Conservation (phyloP, 345 rosid genomes). For the Brassica nigra region DNA sequence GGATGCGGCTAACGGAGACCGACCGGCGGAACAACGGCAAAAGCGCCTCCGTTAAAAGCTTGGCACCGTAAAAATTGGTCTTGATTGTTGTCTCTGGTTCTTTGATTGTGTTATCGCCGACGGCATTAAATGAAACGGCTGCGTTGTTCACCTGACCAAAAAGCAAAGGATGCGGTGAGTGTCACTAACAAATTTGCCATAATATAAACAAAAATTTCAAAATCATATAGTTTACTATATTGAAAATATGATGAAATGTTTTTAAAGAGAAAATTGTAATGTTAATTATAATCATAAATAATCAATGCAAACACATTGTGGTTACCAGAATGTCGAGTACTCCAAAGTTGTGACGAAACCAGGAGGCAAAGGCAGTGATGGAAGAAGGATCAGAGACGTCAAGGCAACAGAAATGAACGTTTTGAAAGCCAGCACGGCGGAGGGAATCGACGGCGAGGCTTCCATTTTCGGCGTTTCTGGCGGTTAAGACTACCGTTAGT, state of each 20-base stretch:
- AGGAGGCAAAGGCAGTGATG: constrained; percentile 55
- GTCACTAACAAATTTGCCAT: background rate
- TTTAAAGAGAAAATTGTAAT: background rate
- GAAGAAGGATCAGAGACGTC: constrained; percentile 70
- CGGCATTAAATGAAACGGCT: constrained; percentile 70
- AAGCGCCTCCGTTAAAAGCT: constrained; percentile 61
- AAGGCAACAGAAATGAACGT: constrained; percentile 51
- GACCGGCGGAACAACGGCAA: constrained; percentile 72
- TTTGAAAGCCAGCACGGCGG: constrained; percentile 40
- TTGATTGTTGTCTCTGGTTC: constrained; percentile 67
- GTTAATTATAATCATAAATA: background rate
- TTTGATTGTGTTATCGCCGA: constrained; percentile 62
- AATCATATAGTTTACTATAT: background rate
- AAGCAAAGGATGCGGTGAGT: background rate
- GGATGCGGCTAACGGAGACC: constrained; percentile 52
- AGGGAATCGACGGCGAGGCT: constrained; percentile 53
- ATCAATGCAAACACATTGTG: background rate
- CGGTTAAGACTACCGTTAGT: constrained; percentile 69
- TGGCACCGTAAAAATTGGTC: constrained; percentile 76
- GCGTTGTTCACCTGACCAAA: constrained; percentile 74
- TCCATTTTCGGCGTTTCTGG: constrained; percentile 68
- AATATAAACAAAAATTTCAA: background rate
- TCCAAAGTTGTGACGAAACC: constrained; percentile 47
- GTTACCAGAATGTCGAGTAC: constrained; percentile 51
- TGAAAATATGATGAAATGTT: background rate